Percentiles rank a stretch among this genome's conserved stretches.
phyloP scores from a whole-genome alignment of 257 asterid genomes.

The Petunia secreta region DNA sequence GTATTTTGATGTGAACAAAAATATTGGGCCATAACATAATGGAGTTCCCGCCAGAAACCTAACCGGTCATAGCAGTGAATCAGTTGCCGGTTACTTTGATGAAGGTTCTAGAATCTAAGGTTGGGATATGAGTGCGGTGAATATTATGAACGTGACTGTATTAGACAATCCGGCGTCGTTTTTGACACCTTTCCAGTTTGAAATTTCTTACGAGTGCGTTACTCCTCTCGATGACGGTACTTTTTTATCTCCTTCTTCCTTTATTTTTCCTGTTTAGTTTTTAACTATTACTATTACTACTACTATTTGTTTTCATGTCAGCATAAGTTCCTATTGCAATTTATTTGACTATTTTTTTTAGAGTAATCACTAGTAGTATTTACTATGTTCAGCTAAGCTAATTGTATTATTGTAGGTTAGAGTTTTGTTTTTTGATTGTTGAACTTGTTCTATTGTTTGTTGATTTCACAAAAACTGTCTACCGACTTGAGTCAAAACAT shows the following conservation, averaged over 20 bases:
- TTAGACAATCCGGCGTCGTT: constrained; percentile 95
- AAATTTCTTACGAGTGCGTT: constrained; percentile 94
- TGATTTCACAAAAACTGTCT: neutral
- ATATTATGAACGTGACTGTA: constrained; percentile 86
- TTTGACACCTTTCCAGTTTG: constrained; percentile 85
- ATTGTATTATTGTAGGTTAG: neutral
- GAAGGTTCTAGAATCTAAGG: neutral
- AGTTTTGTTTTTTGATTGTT: neutral
- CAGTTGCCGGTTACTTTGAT: constrained; percentile 22
- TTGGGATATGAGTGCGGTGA: constrained; percentile 80
- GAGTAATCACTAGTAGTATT: too few species aligned
- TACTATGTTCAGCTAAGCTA: neutral
- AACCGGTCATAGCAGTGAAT: neutral
- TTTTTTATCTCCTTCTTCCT: neutral
- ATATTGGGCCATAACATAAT: too few species aligned
- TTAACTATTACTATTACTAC: too few species aligned
- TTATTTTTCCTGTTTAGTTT: neutral
- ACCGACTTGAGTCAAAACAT: too few species aligned
- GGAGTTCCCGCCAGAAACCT: too few species aligned
- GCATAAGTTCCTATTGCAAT: neutral
- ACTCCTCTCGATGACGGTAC: constrained; percentile 86
- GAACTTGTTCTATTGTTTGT: neutral
- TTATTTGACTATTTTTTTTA: neutral
- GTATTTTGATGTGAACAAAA: too few species aligned
- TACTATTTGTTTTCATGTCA: too few species aligned